Base-by-base conservation (phyloP, 1,139 yeast species). In the Sugiyamaella pinicola region DNA sequence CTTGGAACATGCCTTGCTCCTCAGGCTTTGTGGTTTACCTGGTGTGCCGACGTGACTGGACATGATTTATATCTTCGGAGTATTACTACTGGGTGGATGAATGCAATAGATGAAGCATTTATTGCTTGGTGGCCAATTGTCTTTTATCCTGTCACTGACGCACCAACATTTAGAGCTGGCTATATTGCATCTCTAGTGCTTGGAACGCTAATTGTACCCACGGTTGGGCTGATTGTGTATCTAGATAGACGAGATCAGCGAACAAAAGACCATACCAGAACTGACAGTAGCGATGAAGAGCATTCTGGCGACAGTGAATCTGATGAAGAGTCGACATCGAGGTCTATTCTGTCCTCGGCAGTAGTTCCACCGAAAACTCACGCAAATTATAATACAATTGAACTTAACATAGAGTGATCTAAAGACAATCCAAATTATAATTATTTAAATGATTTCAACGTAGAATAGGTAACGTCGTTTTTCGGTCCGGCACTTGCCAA, bases 111-210 rank as follows among this genome's bases (percentile, higher is more conserved):
- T 33, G 58, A 55, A 42, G 60, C 60, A 3, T 57, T 55, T 31
- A 55, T 55, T 33, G 56, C 60, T 21, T 57, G 58, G 58, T 55
- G 58, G 57, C 58, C 60, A 13, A 54, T 55, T 29, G 56, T 57
- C 1, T 55, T 55, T 41, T 57, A 54, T 29, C 60, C 60, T 6
- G 56, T 52, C 1, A 55, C 60, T 2, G 58, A 57, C 43, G 58
- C 60, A n/a, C 60, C 60, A 10, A 17, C 28, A 13, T 57, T 38
- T 38, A 57, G 43, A 9, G 54, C 33, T 7, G 60, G 60, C 2
- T 53, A 44, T 34, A 55, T 45, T 15, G 54, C 58, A 1, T 55
- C 58, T 6, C 38, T 57, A 4, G 49, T 53, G 10, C 42, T 55
- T 7, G 60, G 58, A 17, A 53, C 57, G 1, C 44, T 57, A 17